Base-by-base conservation (phyloP, 768 basidiomycete species). In the Tylopilus subfusipes region DNA sequence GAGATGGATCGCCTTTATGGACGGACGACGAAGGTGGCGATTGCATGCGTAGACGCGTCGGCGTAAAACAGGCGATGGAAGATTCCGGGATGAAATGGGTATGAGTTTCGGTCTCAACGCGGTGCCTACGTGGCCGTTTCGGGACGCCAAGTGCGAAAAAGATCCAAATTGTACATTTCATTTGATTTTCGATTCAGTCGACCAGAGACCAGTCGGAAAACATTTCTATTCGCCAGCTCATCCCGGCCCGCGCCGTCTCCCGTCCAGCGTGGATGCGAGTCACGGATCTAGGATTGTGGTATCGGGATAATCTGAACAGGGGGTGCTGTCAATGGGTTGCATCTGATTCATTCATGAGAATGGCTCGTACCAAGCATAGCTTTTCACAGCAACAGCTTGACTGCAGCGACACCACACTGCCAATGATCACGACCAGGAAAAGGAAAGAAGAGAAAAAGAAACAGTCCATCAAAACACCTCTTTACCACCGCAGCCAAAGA, bases 361-460 rank as follows among this genome's bases (percentile, higher is more conserved):
- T 30, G 19, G 24, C 38, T 59, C 65, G 5, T 56, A 66, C 65
- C 63, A 52, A 50, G 44, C 34, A 51, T 21, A 45, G 24, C 43
- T 38, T 24, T 36, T 42, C 19, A 43, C 27, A n/a, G 14, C 33
- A 52, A 29, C 44, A 40, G 18, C 34, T 31, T 11, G 39, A 42
- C 48, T 24, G 44, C n/a, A n/a, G n/a, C 21, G 29, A 46, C 39
- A 46, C 18, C 11, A 16, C 44, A 50, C 40, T 30, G 34, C 48
- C 42, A 53, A 40, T 9, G 36, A 50, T 44, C 40, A 55, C 44
- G 29, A 54, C 42, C 27, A 51, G 36, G 31, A 55, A 55, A 42
- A 16, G 19, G 36, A 31, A 54, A 27, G 27, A 7, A 25, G 8
- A 43, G 27, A 30, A 1, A 34, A 46, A 27, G 40, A 39, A 42